These are phyloP conservation scores for Rhizoctonia solani DNA, from an alignment of 1,284 basidiomycete species.

Conservation along the genomic window DNA sequence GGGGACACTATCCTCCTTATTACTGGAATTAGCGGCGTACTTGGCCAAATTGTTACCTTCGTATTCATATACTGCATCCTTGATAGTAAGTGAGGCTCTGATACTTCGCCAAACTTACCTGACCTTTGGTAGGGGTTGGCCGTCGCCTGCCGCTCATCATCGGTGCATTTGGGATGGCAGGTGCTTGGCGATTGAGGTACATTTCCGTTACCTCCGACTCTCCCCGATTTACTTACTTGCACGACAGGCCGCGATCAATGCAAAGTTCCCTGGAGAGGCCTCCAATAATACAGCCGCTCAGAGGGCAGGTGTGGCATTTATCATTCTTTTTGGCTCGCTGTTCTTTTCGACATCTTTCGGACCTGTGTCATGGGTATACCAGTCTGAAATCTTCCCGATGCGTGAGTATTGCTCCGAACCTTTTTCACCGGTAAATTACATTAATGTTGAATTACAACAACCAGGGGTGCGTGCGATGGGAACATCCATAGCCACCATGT, in stretches of 20 bases:
- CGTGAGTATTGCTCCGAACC: slow-evolving; percentile 32
- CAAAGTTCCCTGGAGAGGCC: slow-evolving; percentile 25
- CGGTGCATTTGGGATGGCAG: slow-evolving; percentile 30
- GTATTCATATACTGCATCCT: slow-evolving; percentile 42
- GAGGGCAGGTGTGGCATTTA: slow-evolving; percentile 30
- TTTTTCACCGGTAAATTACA: not conserved
- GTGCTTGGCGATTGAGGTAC: slow-evolving; percentile 27
- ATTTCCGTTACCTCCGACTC: not conserved
- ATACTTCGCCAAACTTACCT: not conserved
- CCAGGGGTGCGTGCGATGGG: slow-evolving; percentile 42
- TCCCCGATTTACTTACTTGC: not conserved
- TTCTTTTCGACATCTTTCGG: slow-evolving; percentile 33
- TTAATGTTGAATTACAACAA: not conserved
- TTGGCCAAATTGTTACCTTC: slow-evolving; percentile 41
- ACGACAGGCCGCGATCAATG: slow-evolving; percentile 27
- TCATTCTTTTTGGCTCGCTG: slow-evolving; percentile 33
- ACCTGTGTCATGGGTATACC: slow-evolving; percentile 45
- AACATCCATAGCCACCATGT: slow-evolving; percentile 41
- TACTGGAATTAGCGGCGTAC: slow-evolving; percentile 43
- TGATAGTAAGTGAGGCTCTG: slow-evolving; percentile 20
- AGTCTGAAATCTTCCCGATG: slow-evolving; percentile 48
- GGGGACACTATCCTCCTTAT: slow-evolving; percentile 42
- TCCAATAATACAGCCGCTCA: slow-evolving; percentile 23
- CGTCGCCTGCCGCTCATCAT: slow-evolving; percentile 29
- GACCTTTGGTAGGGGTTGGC: slow-evolving; percentile 21